Percentiles rank a stretch among this genome's conserved stretches.
Conservation (phyloP, 306 rosid species). For the Lathyrus sativus region DNA sequence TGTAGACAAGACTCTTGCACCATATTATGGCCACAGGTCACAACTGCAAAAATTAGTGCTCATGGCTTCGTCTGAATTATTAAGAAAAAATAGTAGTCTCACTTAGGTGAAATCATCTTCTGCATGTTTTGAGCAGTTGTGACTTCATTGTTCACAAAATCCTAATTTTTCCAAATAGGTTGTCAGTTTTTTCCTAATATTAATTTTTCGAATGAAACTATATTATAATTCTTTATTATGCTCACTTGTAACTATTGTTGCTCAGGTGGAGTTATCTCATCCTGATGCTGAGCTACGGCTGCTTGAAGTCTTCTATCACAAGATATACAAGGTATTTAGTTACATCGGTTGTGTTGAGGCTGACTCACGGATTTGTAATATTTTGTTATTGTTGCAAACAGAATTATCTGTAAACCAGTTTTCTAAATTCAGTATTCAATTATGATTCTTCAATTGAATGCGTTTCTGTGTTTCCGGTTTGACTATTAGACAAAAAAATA, state of each 20-base stretch:
- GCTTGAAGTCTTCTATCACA: conserved; percentile 89
- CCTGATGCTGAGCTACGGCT: conserved; percentile 76
- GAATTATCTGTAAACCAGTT: background rate
- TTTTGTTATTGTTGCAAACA: background rate
- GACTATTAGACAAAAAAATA: background rate
- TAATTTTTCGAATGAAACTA: background rate
- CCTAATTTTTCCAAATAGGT: conserved; percentile 8
- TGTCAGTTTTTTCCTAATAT: background rate
- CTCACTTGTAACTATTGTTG: conserved; percentile 8
- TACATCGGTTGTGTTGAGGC: conserved; percentile 1
- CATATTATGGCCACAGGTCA: background rate
- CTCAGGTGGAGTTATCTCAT: conserved; percentile 76
- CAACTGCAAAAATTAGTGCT: conserved; percentile 11
- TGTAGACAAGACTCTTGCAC: background rate
- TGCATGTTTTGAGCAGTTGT: conserved; percentile 20
- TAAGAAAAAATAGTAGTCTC: background rate
- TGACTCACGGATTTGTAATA: conserved; percentile 3
- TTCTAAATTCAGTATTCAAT: conserved; percentile 10
- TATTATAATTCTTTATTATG: conserved; percentile 2
- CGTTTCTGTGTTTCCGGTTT: conserved; percentile 20
- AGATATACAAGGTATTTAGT: conserved; percentile 73
- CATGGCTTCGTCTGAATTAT: conserved; percentile 22
- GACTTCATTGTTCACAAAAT: conserved; percentile 8
- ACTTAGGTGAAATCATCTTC: conserved; percentile 16
- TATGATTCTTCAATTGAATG: background rate